Percentiles rank a stretch among this genome's conserved stretches.
These are phyloP conservation scores for Rhizophora mangle DNA, from an alignment of 345 rosid genomes.

Conservation along the genomic window DNA sequence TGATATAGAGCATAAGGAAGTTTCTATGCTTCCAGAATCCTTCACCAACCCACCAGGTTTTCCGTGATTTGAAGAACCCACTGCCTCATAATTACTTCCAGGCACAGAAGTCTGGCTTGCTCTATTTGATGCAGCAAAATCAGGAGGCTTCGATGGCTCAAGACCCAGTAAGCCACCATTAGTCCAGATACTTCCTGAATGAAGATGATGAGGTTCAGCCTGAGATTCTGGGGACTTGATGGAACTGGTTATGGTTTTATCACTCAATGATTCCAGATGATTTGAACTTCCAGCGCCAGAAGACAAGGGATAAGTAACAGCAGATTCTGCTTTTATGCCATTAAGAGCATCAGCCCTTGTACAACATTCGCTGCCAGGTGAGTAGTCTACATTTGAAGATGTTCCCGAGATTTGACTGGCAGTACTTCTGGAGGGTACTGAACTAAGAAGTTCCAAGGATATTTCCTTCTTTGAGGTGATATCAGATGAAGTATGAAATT, in stretches of 20 bases:
- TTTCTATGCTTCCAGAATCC: conserved; percentile 27
- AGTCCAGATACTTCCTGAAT: conserved; percentile 73
- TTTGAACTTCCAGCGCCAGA: conserved; percentile 23
- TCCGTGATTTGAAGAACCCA: conserved; percentile 24
- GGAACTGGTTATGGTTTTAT: conserved; percentile 21
- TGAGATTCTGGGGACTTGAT: conserved; percentile 40
- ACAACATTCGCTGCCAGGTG: conserved; percentile 13
- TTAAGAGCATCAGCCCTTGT: conserved; percentile 1
- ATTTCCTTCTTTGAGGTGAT: conserved; percentile 24
- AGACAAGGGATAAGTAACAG: conserved; percentile 25
- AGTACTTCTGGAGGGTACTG: conserved; percentile 31
- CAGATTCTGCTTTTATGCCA: conserved; percentile 15
- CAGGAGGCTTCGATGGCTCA: conserved; percentile 88
- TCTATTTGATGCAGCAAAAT: conserved; percentile 52
- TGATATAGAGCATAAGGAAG: conserved; percentile 21
- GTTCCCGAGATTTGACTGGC: conserved; percentile 21
- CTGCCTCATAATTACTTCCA: conserved; percentile 24
- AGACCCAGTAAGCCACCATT: conserved; percentile 92
- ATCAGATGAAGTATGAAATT: conserved; percentile 25
- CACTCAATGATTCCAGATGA: conserved; percentile 16
- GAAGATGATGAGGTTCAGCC: conserved; percentile 32
- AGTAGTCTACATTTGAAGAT: conserved; percentile 39
- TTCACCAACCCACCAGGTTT: conserved; percentile 26
- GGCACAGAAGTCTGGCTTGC: conserved; percentile 25
- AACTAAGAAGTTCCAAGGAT: conserved; percentile 19